Percentiles rank a stretch among this genome's conserved stretches.
phyloP scores from a whole-genome alignment of 148 eudicot genomes.

The Rhododendron molle region DNA sequence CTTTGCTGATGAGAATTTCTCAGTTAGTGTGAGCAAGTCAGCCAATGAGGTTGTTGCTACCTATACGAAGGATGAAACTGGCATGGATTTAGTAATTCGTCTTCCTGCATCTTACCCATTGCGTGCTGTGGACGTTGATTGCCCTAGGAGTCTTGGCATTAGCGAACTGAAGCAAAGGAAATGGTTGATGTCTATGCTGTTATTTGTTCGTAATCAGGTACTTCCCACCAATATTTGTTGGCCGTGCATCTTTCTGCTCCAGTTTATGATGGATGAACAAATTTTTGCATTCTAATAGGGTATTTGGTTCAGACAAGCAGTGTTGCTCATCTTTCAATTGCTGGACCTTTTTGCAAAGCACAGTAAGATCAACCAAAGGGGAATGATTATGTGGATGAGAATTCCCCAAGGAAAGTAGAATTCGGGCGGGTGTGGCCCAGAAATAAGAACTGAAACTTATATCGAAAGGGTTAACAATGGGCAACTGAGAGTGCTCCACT shows the following conservation, averaged over 20 bases:
- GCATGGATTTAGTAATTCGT: slow-evolving; percentile 90
- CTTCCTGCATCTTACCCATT: slow-evolving; percentile 92
- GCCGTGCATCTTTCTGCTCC: slow-evolving; percentile 3
- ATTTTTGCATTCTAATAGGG: neutral
- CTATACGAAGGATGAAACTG: slow-evolving; percentile 95
- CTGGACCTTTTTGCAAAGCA: neutral
- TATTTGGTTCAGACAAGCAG: neutral
- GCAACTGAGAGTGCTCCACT: neutral
- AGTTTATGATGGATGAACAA: neutral
- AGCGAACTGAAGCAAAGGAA: slow-evolving; percentile 90
- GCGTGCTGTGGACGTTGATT: slow-evolving; percentile 82
- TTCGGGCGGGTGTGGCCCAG: neutral
- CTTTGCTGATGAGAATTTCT: slow-evolving; percentile 76
- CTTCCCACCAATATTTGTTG: slow-evolving; percentile 5
- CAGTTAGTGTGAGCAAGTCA: slow-evolving; percentile 91
- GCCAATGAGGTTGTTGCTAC: slow-evolving; percentile 97
- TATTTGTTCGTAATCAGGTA: slow-evolving; percentile 95
- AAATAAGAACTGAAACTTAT: neutral
- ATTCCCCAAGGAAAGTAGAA: neutral
- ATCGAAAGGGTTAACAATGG: neutral
- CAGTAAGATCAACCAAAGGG: neutral
- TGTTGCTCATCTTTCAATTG: neutral
- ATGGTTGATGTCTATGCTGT: slow-evolving; percentile 85
- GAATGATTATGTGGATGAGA: neutral
- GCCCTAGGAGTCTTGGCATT: slow-evolving; percentile 89